Evolutionary conservation across 192 early-diverging fungal genomes (phyloP), one percentile per base, ranked within the genome.

Genomic region (Entomortierella parvispora): DNA sequence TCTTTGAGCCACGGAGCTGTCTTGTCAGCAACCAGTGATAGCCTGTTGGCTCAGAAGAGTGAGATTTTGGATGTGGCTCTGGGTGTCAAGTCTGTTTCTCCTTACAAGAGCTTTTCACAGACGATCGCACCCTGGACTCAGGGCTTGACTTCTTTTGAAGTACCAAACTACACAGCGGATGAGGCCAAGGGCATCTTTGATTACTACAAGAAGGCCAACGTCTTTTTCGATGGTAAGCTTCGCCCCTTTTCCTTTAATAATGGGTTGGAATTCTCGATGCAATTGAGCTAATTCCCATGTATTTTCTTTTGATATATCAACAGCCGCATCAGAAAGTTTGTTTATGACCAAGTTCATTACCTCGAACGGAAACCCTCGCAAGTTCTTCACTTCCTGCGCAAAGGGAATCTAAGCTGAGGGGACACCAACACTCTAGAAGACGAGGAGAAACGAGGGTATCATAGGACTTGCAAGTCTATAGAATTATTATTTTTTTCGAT

Each of bases 161-260:
- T 86, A 54, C 64, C 72, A 42, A 69, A 62, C 45, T 86, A 82
- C 62, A 72, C 78, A 56, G 55, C 45, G 55, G 47, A 60, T 6
- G 85, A 86, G 58, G 83, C 85, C 17, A 79, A 81, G 58, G 75
- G 60, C 17, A 65, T 86, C 12, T 74, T 86, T 40, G 67, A 81
- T 44, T 86, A 79, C 60, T 86, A 86, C 68, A 68, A 79, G 46
- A 79, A 74, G 65, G 71, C 62, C 54, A 54, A 71, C 34, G 31
- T 84, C 43, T 49, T 77, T 26, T 66, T 68, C 51, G 62, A 79
- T 67, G 68, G 69, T 80, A 62, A 43, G 57, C 52, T 2, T 14
- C n/a, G 10, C 34, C 50, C 42, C 28, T 69, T 63, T 56, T 58
- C 33, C 43, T 43, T 62, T 47, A 26, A 29, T 40, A 12, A 40